Evolutionary conservation across 2,329 filamentous ascomycete genomes (phyloP).

Genomic region (Cercospora sp.): DNA sequence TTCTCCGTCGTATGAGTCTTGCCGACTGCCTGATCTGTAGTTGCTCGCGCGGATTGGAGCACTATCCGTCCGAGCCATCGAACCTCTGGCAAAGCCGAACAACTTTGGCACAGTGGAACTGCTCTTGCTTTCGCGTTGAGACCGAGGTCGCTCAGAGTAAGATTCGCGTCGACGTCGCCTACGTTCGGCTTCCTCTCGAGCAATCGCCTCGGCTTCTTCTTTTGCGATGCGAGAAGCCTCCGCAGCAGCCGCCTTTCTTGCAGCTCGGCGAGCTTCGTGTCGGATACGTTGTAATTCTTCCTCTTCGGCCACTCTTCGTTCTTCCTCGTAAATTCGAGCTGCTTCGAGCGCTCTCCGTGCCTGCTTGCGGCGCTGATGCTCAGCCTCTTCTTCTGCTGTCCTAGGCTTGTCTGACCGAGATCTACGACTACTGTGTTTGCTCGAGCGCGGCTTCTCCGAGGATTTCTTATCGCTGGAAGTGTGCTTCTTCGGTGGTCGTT

Average conservation of each 20-base stretch:
- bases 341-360: slow-evolving; percentile 27
- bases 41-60: slow-evolving; percentile 15
- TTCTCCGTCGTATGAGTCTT: slow-evolving; percentile 4
- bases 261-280: slow-evolving; percentile 31
- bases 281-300: slow-evolving; percentile 31
- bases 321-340: slow-evolving; percentile 29
- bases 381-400: slow-evolving; percentile 28
- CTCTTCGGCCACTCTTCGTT: slow-evolving; percentile 29
- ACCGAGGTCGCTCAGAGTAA: slow-evolving; percentile 9
- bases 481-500: slow-evolving; percentile 26
- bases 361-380: slow-evolving; percentile 24
- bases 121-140: slow-evolving; percentile 22
- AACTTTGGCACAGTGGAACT: slow-evolving; percentile 12
- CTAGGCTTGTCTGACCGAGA: slow-evolving; percentile 24
- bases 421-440: slow-evolving; percentile 25
- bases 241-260: slow-evolving; percentile 32
- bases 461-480: slow-evolving; percentile 22
- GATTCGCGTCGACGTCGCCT: slow-evolving; percentile 23
- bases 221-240: slow-evolving; percentile 26
- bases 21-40: slow-evolving; percentile 10
- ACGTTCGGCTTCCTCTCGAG: slow-evolving; percentile 27
- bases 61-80: slow-evolving; percentile 15
- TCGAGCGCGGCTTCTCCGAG: slow-evolving; percentile 24
- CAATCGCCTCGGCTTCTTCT: slow-evolving; percentile 27
- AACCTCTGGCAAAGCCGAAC: slow-evolving; percentile 12